Evolutionary conservation across 176 grass and related monocot species (phyloP), one percentile per base, ranked within the genome.

Genomic region (Guadua angustifolia): DNA sequence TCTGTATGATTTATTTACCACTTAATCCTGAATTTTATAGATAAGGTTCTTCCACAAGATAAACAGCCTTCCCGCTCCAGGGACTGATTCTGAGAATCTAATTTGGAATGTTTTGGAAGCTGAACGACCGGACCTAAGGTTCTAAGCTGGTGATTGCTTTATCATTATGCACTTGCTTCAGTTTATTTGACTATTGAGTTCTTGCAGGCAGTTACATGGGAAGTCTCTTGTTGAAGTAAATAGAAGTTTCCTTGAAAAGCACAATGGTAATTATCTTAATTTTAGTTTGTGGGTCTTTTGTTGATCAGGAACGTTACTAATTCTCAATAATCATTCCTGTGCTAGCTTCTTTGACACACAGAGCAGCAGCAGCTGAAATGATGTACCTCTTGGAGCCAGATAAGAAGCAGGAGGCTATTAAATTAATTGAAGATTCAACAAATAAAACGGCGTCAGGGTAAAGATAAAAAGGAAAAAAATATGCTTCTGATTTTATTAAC

Each of bases 341-440:
- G 66, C 44, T 79, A 99, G 96, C 83, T 86, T 94, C 91, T 18
- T 88, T 99, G 81, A 89, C 60, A 72, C 96, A 95, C 79, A 87
- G 96, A 90, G 89, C 88, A 78, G 96, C 93, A 80, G 89, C 83
- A 76, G 93, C 93, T 57, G 97, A 99, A 90, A 96, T 99, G 93
- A 89, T 95, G 66, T 94, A 90, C 79, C 77, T 92, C 53, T 86
- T 99, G 82, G 89, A 96, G 45, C 86, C 93, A 79, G 88, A 94
- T 53, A 99, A 82, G 89, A 99, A 94, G 78, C 43, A 69, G 36
- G 88, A 96, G 61, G 91, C 91, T 13, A 92, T 99, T 75, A 94
- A 94, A 56, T 80, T 99, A 94, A 99, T 99, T 75, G 97, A 99
- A 86, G 89, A 99, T 83, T 99, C 97, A 21, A 70, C 74, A 89